Base-by-base conservation (phyloP, 805 yeast genomes). In the Candida nemodendra region DNA sequence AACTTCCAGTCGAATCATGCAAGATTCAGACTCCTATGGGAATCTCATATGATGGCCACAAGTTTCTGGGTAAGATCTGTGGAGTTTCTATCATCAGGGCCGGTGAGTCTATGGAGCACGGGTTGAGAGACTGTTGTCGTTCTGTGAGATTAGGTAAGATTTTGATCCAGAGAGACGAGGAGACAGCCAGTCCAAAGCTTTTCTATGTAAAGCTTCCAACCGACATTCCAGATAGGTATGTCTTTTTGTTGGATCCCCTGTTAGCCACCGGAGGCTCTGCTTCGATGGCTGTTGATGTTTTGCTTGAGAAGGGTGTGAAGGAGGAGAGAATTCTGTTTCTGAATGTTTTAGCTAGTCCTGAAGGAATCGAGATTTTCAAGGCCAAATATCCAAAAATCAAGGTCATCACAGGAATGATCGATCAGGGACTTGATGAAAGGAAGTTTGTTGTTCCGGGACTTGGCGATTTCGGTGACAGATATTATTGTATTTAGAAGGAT, bases 221-320 rank as follows among this genome's bases (percentile, higher is more conserved):
- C 47, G 99, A 93, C 56, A 91, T 93, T 49, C 67, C 82, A 30
- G 84, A 84, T 13, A 74, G 99, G 50, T 93, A 81, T 54, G 97
- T 93, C 18, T 85, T 93, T 59, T 67, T 93, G 53, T 71, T 93
- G 50, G 99, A 93, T 58, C 99, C 99, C 40, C 85, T 93, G 95
- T 76, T 93, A 59, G 99, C 99, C 23, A 93, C 99, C 14, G 99
- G 99, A 50, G 99, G 99, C 34, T 85, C 96, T 44, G 99, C 98
- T 14, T 78, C 88, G 64, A 85, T 90, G 93, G 99, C 98, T 12
- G 87, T 90, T 13, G 95, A 93, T 44, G 97, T 93, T 13, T 69
- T 93, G 55, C 71, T 85, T 42, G 71, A 79, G 38, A 78, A 93
- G 56, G 98, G 99, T 35, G 98, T 91, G 32, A 79, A 79, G 40